phyloP scores from a whole-genome alignment of 139 green algal species.

The Chlorella ohadii region DNA sequence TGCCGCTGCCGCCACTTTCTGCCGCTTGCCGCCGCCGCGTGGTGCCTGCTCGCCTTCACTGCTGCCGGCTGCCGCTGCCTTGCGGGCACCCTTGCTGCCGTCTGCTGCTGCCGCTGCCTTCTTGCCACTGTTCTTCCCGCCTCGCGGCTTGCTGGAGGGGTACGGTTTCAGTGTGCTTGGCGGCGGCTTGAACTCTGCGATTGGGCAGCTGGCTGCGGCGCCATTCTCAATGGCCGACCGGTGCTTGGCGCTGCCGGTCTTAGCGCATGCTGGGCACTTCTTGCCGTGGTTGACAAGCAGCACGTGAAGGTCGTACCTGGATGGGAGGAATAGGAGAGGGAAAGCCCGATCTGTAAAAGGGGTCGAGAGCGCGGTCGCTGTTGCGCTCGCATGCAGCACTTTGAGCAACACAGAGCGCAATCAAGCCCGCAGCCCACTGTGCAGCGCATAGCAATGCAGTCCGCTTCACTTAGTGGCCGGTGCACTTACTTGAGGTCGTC shows the following conservation, averaged over 20 bases:
- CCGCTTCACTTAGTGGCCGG: too few species aligned
- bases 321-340: too few species aligned
- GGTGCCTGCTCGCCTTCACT: neutral
- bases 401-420: too few species aligned
- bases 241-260: conserved; percentile 23
- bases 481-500: conserved; percentile 54
- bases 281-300: conserved; percentile 85
- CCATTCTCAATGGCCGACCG: neutral
- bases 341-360: too few species aligned
- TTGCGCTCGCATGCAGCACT: too few species aligned
- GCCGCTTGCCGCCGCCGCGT: neutral
- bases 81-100: neutral
- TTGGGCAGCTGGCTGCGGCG: conserved; percentile 3
- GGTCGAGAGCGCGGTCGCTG: too few species aligned
- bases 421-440: too few species aligned
- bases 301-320: conserved; percentile 72
- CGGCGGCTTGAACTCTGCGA: conserved; percentile 23
- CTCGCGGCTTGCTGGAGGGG: neutral
- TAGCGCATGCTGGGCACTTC: conserved; percentile 46
- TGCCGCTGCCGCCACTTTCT: neutral
- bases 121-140: neutral
- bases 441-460: too few species aligned
- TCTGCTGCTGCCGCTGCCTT: neutral
- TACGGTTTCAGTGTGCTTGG: neutral
- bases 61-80: neutral